These are phyloP conservation scores for Epichloe amarillans DNA, from an alignment of 2,329 filamentous ascomycete species.

Conservation along the genomic window DNA sequence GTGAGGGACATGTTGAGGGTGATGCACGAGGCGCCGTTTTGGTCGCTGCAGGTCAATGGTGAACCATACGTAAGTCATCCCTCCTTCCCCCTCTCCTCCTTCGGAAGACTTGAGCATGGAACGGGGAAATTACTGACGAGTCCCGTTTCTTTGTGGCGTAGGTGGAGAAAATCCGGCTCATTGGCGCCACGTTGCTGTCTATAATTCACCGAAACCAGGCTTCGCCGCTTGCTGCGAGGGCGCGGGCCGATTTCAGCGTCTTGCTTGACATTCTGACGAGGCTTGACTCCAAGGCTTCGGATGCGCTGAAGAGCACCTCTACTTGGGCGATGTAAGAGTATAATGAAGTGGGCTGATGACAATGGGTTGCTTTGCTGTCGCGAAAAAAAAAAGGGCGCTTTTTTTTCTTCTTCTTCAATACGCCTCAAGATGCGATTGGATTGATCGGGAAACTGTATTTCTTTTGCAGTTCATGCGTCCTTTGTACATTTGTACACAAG, in stretches of 20 bases:
- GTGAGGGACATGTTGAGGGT: constrained; percentile 28
- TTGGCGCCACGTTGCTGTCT: constrained; percentile 24
- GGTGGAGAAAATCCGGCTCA: constrained; percentile 27
- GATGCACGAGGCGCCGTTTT: constrained; percentile 28
- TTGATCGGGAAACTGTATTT: too few relatives aligned
- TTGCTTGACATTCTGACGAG: constrained; percentile 27
- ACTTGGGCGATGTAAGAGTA: constrained; percentile 5
- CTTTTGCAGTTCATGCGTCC: too few relatives aligned
- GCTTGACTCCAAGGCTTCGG: constrained; percentile 29
- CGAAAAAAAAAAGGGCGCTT: too few relatives aligned
- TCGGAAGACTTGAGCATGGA: too few relatives aligned
- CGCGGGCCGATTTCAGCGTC: constrained; percentile 24
- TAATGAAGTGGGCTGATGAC: neutral
- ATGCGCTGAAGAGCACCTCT: constrained; percentile 22
- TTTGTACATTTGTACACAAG: too few relatives aligned
- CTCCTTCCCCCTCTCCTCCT: neutral
- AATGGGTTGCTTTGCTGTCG: too few relatives aligned
- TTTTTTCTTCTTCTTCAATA: too few relatives aligned
- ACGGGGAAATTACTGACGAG: neutral
- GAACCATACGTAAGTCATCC: constrained; percentile 22
- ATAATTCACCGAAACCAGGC: constrained; percentile 25
- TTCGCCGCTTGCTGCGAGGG: constrained; percentile 23
- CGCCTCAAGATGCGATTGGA: too few relatives aligned
- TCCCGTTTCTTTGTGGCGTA: constrained; percentile 4
- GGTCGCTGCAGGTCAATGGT: constrained; percentile 26